Conservation (phyloP, 306 rosid genomes). For the Cicer yamashitae region DNA sequence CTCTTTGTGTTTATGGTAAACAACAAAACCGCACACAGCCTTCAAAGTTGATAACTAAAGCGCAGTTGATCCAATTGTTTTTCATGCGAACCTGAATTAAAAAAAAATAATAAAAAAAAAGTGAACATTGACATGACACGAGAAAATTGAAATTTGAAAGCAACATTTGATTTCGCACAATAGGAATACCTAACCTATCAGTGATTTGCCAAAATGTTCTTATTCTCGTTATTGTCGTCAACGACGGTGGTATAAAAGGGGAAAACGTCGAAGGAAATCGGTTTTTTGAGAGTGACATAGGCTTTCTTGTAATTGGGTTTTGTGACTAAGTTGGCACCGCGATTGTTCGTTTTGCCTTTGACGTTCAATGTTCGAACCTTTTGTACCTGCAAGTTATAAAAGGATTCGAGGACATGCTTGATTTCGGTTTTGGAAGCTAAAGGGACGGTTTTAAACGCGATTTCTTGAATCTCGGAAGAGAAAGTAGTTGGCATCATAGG, state of each 20-base stretch:
- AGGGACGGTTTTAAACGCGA: slow-evolving; percentile 81
- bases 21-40: slow-evolving; percentile 19
- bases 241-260: slow-evolving; percentile 50
- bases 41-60: slow-evolving; percentile 3
- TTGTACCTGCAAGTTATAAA: slow-evolving; percentile 74
- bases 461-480: slow-evolving; percentile 61
- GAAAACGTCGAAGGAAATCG: slow-evolving; percentile 60
- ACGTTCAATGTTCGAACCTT: slow-evolving; percentile 83
- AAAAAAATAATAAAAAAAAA: neutral
- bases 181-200: slow-evolving; percentile 37
- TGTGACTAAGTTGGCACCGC: slow-evolving; percentile 59
- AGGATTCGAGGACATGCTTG: slow-evolving; percentile 68
- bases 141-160: slow-evolving; percentile 29
- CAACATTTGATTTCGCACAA: slow-evolving; percentile 2
- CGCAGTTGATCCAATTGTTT: slow-evolving; percentile 3
- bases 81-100: neutral
- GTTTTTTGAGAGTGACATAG: slow-evolving; percentile 70
- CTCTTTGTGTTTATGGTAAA: neutral
- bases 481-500: slow-evolving; percentile 58
- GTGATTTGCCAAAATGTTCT: slow-evolving; percentile 25
- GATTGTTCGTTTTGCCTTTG: slow-evolving; percentile 84
- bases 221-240: slow-evolving; percentile 52
- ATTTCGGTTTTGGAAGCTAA: slow-evolving; percentile 86
- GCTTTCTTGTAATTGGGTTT: slow-evolving; percentile 92
- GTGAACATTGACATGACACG: neutral